Evolutionary conservation across 306 rosid genomes (phyloP).

Genomic region (Ormosia semicastrata): DNA sequence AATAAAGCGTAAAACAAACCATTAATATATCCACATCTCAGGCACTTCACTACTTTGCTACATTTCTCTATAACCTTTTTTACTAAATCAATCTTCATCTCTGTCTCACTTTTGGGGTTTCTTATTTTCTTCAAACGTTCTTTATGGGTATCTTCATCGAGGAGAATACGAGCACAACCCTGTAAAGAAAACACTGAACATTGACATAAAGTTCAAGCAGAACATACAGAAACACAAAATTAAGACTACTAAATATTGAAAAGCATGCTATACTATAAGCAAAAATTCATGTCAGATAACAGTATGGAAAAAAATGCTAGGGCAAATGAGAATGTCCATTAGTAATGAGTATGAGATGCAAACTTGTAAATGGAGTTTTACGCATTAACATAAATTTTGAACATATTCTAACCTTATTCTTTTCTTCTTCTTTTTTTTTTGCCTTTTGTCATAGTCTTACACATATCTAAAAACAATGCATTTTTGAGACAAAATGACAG

Average conservation of each 20-base stretch:
- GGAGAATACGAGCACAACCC: conserved; percentile 78
- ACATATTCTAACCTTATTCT: background rate
- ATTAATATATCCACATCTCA: conserved; percentile 63
- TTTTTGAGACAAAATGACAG: background rate
- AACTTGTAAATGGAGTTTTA: background rate
- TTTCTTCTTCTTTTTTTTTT: background rate
- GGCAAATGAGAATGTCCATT: background rate
- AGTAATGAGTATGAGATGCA: background rate
- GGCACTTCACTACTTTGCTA: conserved; percentile 54
- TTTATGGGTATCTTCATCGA: conserved; percentile 45
- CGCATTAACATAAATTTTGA: background rate
- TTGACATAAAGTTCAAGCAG: conserved; percentile 17
- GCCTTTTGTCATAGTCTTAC: background rate
- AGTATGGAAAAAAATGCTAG: background rate
- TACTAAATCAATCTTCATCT: conserved; percentile 49
- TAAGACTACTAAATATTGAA: background rate
- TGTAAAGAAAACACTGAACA: conserved; percentile 39
- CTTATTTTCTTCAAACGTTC: conserved; percentile 65
- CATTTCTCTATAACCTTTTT: conserved; percentile 18
- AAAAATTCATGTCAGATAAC: conserved; percentile 4
- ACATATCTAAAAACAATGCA: background rate
- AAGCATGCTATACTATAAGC: background rate
- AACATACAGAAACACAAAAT: conserved; percentile 12
- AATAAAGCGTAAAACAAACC: conserved; percentile 52
- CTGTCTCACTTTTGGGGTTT: conserved; percentile 50